Evolutionary conservation across 129 eudicot species (phyloP), one percentile per base, ranked within the genome.

Genomic region (Helichrysum umbraculigerum): DNA sequence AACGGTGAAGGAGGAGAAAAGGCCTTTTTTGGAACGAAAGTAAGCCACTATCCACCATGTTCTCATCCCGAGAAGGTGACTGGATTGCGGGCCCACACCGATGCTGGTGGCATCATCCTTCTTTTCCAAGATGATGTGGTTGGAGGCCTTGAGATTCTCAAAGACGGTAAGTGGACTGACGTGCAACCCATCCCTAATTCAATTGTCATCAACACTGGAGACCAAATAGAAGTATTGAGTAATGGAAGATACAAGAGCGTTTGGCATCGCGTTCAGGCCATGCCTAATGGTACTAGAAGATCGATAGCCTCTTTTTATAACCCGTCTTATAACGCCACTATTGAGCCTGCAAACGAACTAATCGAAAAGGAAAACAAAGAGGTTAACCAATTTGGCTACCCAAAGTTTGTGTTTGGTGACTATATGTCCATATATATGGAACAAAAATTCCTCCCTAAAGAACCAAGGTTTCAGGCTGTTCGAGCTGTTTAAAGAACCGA

Each of bases 361-460:
- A 66, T 72, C 14, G 74, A 81, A 32, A 74, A 80, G 7, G 87
- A 50, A 6, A 71, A 79, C 67, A 58, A 59, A 47, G 79, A 78
- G 56, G 69, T 35, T 42, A 75, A 72, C 12, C 58, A 74, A 52
- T 20, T 56, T 2, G 78, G 61, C 35, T 93, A 93, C 70, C 98
- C 98, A 0, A 83, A 85, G 82, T 90, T 93, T 35, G 59, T 88
- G 65, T 93, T 90, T 72, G 92, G 92, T 50, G 97, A 93, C 41
- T 93, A 93, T 58, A 93, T 93, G 97, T 67, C 84, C 5, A 81
- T 93, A 34, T 93, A 93, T 73, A 85, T 77, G 19, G 85, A 88
- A 68, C 98, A 90, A 62, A 93, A 93, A 92, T 93, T 93, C 79
- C 87, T 86, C 16, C 83, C 96, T 1, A 93, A 93, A 78, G 98